Conservation (phyloP, 2,329 filamentous ascomycete species). For the Fonsecaea nubica region DNA sequence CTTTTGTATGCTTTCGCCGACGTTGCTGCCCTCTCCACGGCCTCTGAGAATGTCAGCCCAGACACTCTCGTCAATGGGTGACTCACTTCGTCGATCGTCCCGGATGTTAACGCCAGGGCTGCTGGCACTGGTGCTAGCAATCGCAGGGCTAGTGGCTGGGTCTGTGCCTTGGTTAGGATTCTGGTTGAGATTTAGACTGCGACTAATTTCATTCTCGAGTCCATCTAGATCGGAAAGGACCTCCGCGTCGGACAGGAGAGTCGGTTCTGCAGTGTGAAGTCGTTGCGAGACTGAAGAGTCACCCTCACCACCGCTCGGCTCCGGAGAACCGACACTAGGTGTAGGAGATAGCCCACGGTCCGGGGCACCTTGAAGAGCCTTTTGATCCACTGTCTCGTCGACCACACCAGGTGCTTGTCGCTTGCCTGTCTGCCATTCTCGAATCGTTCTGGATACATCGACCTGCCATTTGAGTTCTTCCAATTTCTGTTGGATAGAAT, state of each 20-base stretch:
- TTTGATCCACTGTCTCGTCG: constrained; percentile 35
- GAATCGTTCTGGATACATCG: constrained; percentile 55
- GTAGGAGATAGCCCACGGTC: constrained; percentile 18
- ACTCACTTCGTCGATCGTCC: constrained; percentile 24
- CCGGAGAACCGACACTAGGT: constrained; percentile 19
- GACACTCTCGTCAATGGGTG: constrained; percentile 23
- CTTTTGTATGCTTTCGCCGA: neutral
- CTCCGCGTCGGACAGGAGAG: constrained; percentile 1
- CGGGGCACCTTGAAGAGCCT: constrained; percentile 25
- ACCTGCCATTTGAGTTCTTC: constrained; percentile 57
- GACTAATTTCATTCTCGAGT: constrained; percentile 25
- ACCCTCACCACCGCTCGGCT: constrained; percentile 5
- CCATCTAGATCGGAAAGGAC: constrained; percentile 13
- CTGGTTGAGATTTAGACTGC: constrained; percentile 19
- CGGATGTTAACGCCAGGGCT: neutral
- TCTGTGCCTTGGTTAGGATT: neutral
- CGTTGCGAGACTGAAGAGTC: constrained; percentile 6
- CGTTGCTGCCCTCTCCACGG: neutral
- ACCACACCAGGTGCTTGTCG: constrained; percentile 31
- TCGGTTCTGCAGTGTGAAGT: constrained; percentile 14
- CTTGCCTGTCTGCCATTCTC: constrained; percentile 44
- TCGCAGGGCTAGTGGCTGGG: constrained; percentile 10
- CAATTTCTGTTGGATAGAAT: constrained; percentile 60
- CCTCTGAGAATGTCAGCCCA: constrained; percentile 21
- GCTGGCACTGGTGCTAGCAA: constrained; percentile 4